Percentiles rank a stretch among this genome's conserved stretches.
Conservation (phyloP, 1,284 basidiomycete species). For the Tilletia setariae region DNA sequence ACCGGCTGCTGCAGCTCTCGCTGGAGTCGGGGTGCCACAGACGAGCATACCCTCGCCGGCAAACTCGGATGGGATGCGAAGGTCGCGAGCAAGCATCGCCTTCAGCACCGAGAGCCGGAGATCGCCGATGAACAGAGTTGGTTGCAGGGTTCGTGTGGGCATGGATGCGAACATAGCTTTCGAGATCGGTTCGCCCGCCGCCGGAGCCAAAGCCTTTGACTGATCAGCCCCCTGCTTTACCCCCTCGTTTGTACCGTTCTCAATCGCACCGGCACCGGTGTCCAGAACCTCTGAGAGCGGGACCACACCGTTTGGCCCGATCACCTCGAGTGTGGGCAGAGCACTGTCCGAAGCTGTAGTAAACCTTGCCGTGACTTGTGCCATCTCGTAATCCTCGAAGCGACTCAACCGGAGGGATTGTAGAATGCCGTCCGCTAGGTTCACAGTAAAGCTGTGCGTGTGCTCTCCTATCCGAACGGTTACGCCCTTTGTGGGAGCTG, state of each 20-base stretch:
- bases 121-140: conserved; percentile 52
- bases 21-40: conserved; percentile 29
- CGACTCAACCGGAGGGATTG: conserved; percentile 78
- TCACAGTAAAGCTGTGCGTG: conserved; percentile 88
- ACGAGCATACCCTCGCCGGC: conserved; percentile 52
- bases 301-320: conserved; percentile 11
- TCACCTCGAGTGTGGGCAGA: conserved; percentile 58
- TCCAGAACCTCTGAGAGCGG: conserved; percentile 9
- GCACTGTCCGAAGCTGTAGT: conserved; percentile 75
- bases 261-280: conserved; percentile 17
- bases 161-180: conserved; percentile 6
- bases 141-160: conserved; percentile 13
- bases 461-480: conserved; percentile 87
- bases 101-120: conserved; percentile 50
- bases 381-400: conserved; percentile 97
- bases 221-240: neutral
- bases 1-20: neutral
- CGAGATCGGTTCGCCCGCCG: neutral
- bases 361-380: conserved; percentile 80
- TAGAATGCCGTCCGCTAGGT: conserved; percentile 82
- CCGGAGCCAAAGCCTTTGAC: neutral
- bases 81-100: conserved; percentile 24
- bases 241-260: neutral
- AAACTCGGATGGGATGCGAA: conserved; percentile 49
- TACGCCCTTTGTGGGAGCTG: conserved; percentile 70